Percentiles rank a stretch among this genome's conserved stretches.
phyloP scores from a whole-genome alignment of 148 eudicot genomes.

The Silene conica region DNA sequence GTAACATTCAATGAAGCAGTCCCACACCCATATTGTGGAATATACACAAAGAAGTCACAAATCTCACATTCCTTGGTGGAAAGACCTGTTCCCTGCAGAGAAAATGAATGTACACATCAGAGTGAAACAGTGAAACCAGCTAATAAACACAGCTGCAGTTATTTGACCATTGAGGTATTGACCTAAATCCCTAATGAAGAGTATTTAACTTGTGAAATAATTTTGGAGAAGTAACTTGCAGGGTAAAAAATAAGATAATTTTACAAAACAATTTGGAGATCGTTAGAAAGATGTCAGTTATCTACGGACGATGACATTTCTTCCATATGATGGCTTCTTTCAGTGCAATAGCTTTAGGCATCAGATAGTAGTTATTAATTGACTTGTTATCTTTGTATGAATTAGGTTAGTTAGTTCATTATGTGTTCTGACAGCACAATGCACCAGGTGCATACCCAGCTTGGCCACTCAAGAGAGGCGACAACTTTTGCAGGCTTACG shows the following conservation, averaged over 20 bases:
- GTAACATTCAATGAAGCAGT: conserved; percentile 96
- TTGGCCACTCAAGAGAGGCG: neutral
- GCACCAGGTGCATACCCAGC: neutral
- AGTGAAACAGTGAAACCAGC: neutral
- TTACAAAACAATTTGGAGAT: too few species aligned
- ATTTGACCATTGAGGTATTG: neutral
- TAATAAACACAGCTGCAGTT: neutral
- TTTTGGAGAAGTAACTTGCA: neutral
- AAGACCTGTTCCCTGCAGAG: conserved; percentile 81
- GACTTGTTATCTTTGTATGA: too few species aligned
- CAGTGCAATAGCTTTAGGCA: too few species aligned
- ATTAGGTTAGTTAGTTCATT: too few species aligned
- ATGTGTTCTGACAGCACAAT: neutral
- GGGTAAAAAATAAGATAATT: too few species aligned
- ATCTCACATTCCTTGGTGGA: conserved; percentile 84
- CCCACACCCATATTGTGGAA: conserved; percentile 98
- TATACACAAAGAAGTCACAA: conserved; percentile 91
- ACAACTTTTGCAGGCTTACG: neutral
- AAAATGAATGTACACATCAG: neutral
- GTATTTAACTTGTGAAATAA: neutral
- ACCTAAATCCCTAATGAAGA: neutral
- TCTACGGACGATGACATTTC: neutral
- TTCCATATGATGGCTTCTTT: neutral
- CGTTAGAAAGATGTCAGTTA: neutral
- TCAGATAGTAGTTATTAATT: too few species aligned